These are phyloP conservation scores for Suhomyces terraborum DNA, from an alignment of 1,139 yeast species.

Conservation along the genomic window DNA sequence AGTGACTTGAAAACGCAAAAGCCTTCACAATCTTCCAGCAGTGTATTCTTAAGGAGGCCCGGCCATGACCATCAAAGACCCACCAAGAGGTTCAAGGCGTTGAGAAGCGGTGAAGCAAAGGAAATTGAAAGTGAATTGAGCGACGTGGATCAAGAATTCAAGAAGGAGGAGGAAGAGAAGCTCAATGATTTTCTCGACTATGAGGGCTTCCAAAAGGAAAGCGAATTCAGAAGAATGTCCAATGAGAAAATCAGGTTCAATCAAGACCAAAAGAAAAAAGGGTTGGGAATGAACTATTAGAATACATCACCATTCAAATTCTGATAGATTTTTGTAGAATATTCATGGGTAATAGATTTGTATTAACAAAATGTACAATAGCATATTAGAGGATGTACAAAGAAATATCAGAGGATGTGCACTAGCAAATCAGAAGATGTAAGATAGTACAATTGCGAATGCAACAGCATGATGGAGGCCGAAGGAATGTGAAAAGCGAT, in stretches of 20 bases:
- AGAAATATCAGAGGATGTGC: no score
- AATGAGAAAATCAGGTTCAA: slow-evolving; percentile 12
- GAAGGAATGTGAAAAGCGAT: no score
- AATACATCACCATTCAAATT: not conserved
- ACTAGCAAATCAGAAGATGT: no score
- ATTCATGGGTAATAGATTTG: not conserved
- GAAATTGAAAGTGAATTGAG: slow-evolving; percentile 28
- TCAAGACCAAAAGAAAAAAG: slow-evolving; percentile 13
- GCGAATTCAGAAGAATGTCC: slow-evolving; percentile 15
- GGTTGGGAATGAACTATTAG: slow-evolving; percentile 17
- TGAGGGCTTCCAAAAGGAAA: slow-evolving; percentile 16
- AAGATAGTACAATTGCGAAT: no score
- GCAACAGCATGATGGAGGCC: no score
- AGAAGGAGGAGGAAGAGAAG: slow-evolving; percentile 21
- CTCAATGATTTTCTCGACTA: slow-evolving; percentile 17
- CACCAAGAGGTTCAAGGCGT: slow-evolving; percentile 8
- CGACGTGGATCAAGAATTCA: slow-evolving; percentile 25
- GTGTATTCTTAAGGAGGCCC: slow-evolving; percentile 8
- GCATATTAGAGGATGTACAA: no score
- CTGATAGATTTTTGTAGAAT: not conserved
- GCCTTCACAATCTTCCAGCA: slow-evolving; percentile 5
- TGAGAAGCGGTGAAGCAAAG: slow-evolving; percentile 9
- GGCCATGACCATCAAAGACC: slow-evolving; percentile 3
- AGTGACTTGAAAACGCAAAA: not conserved
- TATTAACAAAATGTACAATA: slow-evolving; percentile 1